Percentiles rank a stretch among this genome's conserved stretches.
Evolutionary conservation across 495 filamentous ascomycete species (phyloP).

Genomic region (Penicillium manginii): DNA sequence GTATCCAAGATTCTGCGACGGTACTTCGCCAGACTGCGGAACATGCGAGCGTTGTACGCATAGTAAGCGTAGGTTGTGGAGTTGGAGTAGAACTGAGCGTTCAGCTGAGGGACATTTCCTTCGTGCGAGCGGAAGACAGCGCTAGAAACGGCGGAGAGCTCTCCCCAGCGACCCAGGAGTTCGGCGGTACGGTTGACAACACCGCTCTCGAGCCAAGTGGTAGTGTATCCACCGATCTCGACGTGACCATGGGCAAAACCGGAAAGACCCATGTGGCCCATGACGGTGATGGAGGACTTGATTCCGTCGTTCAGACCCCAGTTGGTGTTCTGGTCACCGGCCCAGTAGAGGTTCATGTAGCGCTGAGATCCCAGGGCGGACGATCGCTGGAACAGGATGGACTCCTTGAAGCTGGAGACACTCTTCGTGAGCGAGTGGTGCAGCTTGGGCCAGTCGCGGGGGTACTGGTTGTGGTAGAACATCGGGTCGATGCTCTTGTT

Average conservation of each 20-base stretch:
- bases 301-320: slow-evolving; percentile 34
- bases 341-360: slow-evolving; percentile 33
- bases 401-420: slow-evolving; percentile 22
- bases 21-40: slow-evolving; percentile 25
- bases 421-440: slow-evolving; percentile 25
- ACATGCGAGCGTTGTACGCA: slow-evolving; percentile 32
- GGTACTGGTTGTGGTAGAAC: slow-evolving; percentile 30
- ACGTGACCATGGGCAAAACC: slow-evolving; percentile 29
- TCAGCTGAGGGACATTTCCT: slow-evolving; percentile 28
- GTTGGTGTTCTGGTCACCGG: slow-evolving; percentile 28
- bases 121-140: slow-evolving; percentile 31
- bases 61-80: slow-evolving; percentile 24
- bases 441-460: slow-evolving; percentile 28
- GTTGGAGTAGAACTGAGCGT: slow-evolving; percentile 32
- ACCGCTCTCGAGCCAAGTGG: slow-evolving; percentile 21
- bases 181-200: slow-evolving; percentile 30
- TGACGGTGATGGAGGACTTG: slow-evolving; percentile 30
- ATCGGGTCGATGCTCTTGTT: slow-evolving; percentile 27
- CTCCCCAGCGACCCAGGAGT: slow-evolving; percentile 31
- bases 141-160: slow-evolving; percentile 28
- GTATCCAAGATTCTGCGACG: slow-evolving; percentile 28
- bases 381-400: slow-evolving; percentile 30
- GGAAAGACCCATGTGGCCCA: slow-evolving; percentile 33
- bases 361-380: slow-evolving; percentile 25
- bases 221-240: slow-evolving; percentile 32